These are phyloP conservation scores for Tilletia caries DNA, from an alignment of 1,284 basidiomycete genomes.

Conservation along the genomic window DNA sequence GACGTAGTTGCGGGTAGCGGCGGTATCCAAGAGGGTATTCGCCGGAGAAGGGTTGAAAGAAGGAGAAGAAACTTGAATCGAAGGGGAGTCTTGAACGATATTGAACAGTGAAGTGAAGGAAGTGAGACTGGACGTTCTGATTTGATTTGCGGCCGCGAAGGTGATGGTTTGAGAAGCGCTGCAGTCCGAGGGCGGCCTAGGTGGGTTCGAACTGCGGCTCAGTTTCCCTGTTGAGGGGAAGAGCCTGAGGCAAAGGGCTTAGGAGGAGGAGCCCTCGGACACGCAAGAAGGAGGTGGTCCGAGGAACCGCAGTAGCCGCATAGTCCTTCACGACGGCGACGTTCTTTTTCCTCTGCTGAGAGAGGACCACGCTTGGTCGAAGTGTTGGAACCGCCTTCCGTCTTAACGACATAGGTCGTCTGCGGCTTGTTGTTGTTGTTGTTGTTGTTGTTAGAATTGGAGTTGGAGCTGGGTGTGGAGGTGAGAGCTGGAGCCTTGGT, in stretches of 20 bases:
- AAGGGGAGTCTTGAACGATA: background rate
- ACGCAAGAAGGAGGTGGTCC: background rate
- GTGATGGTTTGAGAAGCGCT: background rate
- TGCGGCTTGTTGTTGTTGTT: background rate
- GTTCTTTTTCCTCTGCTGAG: background rate
- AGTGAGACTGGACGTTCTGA: background rate
- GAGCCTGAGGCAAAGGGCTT: background rate
- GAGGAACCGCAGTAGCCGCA: background rate
- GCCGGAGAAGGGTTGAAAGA: background rate
- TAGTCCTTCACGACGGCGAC: background rate
- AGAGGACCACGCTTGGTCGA: background rate
- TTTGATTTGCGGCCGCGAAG: constrained; percentile 1
- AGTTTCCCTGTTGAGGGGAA: constrained; percentile 6
- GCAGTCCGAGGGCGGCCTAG: background rate
- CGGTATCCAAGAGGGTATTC: background rate
- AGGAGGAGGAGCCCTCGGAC: background rate
- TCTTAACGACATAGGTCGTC: background rate
- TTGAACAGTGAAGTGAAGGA: background rate
- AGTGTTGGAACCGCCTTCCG: background rate
- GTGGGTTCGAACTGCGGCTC: constrained; percentile 1
- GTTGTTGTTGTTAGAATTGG: background rate
- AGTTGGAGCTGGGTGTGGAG: background rate
- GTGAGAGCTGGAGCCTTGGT: background rate
- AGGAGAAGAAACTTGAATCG: background rate
- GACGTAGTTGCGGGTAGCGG: background rate